Conservation (phyloP, 2,329 filamentous ascomycete species). For the Aspergillus hortae region DNA sequence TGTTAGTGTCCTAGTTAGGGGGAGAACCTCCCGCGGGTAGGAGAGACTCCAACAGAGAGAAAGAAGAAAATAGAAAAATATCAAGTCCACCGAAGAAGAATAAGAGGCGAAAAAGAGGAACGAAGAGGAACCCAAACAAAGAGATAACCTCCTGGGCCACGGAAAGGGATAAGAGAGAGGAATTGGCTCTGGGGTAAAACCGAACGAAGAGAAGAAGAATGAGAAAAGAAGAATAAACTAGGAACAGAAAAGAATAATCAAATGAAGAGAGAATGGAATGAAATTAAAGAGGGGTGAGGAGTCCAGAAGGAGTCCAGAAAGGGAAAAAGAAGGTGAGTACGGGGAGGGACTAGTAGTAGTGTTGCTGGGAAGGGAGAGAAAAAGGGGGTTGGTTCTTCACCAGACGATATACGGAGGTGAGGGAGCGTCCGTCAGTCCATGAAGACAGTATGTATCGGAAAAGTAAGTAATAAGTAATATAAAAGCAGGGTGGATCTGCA, state of each 20-base stretch:
- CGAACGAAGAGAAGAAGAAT: conserved; percentile 8
- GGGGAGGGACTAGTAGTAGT: neutral
- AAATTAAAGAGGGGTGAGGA: conserved; percentile 4
- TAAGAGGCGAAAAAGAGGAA: neutral
- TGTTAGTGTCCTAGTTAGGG: conserved; percentile 11
- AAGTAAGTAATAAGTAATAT: too few species aligned
- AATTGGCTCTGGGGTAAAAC: conserved; percentile 1
- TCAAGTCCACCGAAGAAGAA: neutral
- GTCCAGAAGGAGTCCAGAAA: conserved; percentile 5
- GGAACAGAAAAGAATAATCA: conserved; percentile 9
- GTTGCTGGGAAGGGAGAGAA: neutral
- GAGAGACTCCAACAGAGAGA: neutral
- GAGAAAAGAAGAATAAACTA: conserved; percentile 8
- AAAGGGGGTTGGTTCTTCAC: conserved; percentile 1
- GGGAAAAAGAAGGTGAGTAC: conserved; percentile 4
- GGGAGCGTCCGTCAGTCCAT: too few species aligned
- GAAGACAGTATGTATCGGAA: too few species aligned
- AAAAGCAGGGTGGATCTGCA: too few species aligned
- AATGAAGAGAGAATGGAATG: conserved; percentile 4
- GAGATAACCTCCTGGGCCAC: conserved; percentile 8
- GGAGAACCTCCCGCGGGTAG: neutral
- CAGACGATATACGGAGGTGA: neutral
- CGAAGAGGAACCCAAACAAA: conserved; percentile 14
- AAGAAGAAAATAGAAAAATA: neutral
- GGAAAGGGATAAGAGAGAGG: conserved; percentile 11